Evolutionary conservation across 148 eudicot species (phyloP), one percentile per base, ranked within the genome.

Genomic region (Bassia scoparia): DNA sequence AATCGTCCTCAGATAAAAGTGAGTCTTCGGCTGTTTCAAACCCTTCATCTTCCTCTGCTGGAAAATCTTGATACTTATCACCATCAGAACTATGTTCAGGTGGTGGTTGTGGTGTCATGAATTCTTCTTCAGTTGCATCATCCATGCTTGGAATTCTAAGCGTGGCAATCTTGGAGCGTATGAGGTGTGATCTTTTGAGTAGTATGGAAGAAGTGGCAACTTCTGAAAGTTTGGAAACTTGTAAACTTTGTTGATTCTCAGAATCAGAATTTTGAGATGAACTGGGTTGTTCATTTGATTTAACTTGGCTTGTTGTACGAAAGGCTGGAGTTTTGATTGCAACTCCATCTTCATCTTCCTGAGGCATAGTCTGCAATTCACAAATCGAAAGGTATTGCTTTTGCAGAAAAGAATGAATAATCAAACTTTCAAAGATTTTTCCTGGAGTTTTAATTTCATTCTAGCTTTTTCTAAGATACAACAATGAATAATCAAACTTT

Each of bases 21-120:
- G 86, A 76, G 59, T 89, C 97, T 75, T 86, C 89, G 11, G 92
- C 89, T 2, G 89, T 83, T 73, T 88, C 87, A 62, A 83, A 82
- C 26, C 89, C 93, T 9, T 87, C 92, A 16, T 43, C 49, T 2
- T 69, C 68, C 0, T 69, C 68, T 0, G 84, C 58, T 3, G 77
- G 62, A 27, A 67, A 62, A 38, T 61, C 61, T 6, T 76, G 61
- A 41, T 41, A 41, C 70, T 83, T 31, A 1, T 48, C 63, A 12
- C 24, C 24, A 26, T 8, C 21, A 43, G 59, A 52, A 66, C 61
- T 77, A 29, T 67, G 37, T 66, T 59, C 75, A 4, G 80, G 80
- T 52, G 76, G 75, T 70, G 61, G 60, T 46, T 69, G 72, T 31
- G 78, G 84, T 30, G 74, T 78, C 73, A 83, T 81, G 71, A 74